These are phyloP conservation scores for barrel medic (Medicago truncatula) DNA, from an alignment of 306 rosid species.

Conservation along the genomic window MtrunA17r5.0-ANR NC_053048.1:50189501-50190000, in stretches of 20 bases:
- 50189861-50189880: constrained; percentile 12
- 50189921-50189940: constrained; percentile 36
- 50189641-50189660: constrained; percentile 30
- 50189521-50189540: neutral
- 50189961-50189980: neutral
- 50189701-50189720: constrained; percentile 23
- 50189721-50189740: constrained; percentile 37
- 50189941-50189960: neutral
- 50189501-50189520: neutral
- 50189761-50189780: constrained; percentile 1
- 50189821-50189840: constrained; percentile 39
- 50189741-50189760: constrained; percentile 38
- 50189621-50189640: constrained; percentile 27
- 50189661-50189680: constrained; percentile 2
- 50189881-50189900: constrained; percentile 24
- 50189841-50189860: constrained; percentile 27
- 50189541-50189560: constrained; percentile 11
- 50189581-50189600: neutral
- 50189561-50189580: neutral
- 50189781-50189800: constrained; percentile 13
- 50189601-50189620: neutral
- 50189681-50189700: constrained; percentile 28
- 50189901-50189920: constrained; percentile 42
- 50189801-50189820: neutral
- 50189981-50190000: too few relatives aligned